A percentile compares a stretch with the other conserved stretches of the same genome.
Evolutionary conservation across 2,329 filamentous ascomycete species (phyloP).

Genomic region (Aschersonia sp.): DNA sequence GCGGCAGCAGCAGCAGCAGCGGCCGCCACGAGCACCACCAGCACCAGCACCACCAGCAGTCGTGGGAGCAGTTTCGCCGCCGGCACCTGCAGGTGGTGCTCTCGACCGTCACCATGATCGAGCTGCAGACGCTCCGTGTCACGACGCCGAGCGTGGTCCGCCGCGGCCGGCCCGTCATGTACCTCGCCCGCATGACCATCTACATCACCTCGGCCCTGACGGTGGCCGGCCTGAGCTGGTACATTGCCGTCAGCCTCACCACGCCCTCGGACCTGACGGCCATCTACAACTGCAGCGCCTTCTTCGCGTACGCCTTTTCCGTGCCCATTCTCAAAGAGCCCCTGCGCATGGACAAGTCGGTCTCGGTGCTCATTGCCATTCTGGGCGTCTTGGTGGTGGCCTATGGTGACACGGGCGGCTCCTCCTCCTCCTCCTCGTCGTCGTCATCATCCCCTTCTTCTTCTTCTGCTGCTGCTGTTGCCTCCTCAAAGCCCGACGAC

Average conservation of each 20-base stretch:
- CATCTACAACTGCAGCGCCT: slow-evolving; percentile 98
- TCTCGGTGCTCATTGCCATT: slow-evolving; percentile 79
- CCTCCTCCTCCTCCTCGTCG: slow-evolving; percentile 24
- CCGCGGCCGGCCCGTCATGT: slow-evolving; percentile 35
- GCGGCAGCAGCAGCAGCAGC: slow-evolving; percentile 23
- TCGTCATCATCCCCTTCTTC: neutral
- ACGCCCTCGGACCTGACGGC: slow-evolving; percentile 88
- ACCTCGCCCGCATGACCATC: slow-evolving; percentile 66
- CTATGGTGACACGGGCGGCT: slow-evolving; percentile 60
- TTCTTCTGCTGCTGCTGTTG: too few species aligned
- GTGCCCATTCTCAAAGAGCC: slow-evolving; percentile 81
- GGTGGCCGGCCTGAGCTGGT: slow-evolving; percentile 86
- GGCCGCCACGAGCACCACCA: too few species aligned
- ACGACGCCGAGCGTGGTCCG: slow-evolving; percentile 23
- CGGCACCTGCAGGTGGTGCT: slow-evolving; percentile 35
- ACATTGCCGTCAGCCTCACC: slow-evolving; percentile 84
- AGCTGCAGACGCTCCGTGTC: slow-evolving; percentile 60
- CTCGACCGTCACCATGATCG: slow-evolving; percentile 64
- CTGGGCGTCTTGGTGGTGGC: slow-evolving; percentile 85
- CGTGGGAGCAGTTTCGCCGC: slow-evolving; percentile 80
- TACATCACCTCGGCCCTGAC: slow-evolving; percentile 78
- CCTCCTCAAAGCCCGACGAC: too few species aligned
- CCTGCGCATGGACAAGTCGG: slow-evolving; percentile 67
- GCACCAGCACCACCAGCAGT: slow-evolving; percentile 25
- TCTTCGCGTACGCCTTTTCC: slow-evolving; percentile 95